Conservation (phyloP, 495 filamentous ascomycete species). For the Trypethelium eluteriae region DNA sequence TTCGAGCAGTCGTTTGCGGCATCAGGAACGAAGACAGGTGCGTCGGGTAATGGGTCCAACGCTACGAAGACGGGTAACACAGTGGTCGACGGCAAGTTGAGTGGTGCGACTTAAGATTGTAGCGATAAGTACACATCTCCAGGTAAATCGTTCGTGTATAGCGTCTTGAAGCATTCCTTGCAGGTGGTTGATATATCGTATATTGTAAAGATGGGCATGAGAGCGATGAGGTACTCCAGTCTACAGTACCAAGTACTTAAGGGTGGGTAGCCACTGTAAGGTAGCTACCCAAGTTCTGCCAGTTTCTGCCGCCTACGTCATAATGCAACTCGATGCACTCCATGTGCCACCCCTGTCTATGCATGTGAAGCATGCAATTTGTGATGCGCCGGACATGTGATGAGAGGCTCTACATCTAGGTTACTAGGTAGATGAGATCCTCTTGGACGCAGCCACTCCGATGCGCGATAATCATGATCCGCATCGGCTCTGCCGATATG, state of each 20-base stretch:
- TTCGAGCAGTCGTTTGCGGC: constrained; percentile 85
- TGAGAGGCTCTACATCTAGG: background rate
- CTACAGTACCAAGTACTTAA: no score
- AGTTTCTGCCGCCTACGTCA: background rate
- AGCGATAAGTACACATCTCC: no score
- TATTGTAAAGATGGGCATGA: no score
- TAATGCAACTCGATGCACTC: background rate
- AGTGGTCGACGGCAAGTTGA: constrained; percentile 30
- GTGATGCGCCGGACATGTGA: background rate
- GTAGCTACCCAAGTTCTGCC: background rate
- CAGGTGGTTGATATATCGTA: no score
- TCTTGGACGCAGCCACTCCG: no score
- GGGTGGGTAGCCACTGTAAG: background rate
- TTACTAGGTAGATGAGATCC: background rate
- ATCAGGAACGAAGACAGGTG: constrained; percentile 35
- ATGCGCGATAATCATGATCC: no score
- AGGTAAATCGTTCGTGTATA: no score
- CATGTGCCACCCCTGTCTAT: constrained; percentile 1
- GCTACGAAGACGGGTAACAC: constrained; percentile 33
- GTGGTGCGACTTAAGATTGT: constrained; percentile 9
- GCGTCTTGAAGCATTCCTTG: no score
- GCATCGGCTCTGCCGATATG: no score
- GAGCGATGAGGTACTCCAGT: no score
- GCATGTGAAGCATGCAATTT: background rate
- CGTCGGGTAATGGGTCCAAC: constrained; percentile 38